Conservation (phyloP, 345 rosid species). For the Atalantia buxifolia region DNA sequence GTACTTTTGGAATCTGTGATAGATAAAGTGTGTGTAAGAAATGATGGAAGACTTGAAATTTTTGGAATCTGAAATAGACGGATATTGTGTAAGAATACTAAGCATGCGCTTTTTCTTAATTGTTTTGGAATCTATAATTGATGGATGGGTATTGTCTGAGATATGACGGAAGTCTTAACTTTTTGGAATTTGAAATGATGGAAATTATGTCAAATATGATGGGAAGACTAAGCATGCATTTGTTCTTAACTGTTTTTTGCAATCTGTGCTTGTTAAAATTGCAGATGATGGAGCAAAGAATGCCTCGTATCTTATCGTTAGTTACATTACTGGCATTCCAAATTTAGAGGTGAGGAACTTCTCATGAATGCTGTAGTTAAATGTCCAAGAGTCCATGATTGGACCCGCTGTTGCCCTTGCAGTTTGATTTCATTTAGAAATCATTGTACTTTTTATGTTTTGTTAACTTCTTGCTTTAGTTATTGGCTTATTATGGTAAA, state of each 20-base stretch:
- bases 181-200: neutral
- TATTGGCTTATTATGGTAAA: neutral
- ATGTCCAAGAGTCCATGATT: conserved; percentile 31
- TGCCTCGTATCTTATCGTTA: conserved; percentile 54
- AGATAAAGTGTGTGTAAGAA: neutral
- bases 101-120: no score
- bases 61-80: neutral
- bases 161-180: neutral
- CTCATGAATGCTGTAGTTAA: conserved; percentile 46
- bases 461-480: neutral
- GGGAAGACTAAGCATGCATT: neutral
- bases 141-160: neutral
- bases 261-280: conserved; percentile 10
- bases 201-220: neutral
- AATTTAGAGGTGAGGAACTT: conserved; percentile 73
- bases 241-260: conserved; percentile 2
- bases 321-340: conserved; percentile 52
- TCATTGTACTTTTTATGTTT: neutral
- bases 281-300: conserved; percentile 50
- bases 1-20: neutral
- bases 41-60: no score
- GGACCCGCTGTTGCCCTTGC: conserved; percentile 16
- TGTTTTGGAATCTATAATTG: no score
- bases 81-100: neutral
- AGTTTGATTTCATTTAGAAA: conserved; percentile 18